Evolutionary conservation across 257 asterid species (phyloP).

Genomic region (Solanum pennellii): DNA sequence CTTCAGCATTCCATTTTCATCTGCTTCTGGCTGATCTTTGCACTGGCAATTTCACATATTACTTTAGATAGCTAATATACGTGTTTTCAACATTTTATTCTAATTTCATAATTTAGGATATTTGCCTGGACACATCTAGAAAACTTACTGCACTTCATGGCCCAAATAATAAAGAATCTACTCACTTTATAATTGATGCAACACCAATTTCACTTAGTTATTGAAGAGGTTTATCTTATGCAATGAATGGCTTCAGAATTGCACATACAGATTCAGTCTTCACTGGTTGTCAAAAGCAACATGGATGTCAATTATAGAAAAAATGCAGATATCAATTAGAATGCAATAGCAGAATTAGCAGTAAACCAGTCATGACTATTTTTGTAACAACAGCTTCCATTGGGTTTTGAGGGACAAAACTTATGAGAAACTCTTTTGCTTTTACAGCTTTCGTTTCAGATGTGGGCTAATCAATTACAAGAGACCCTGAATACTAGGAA

Average conservation of each 20-base stretch:
- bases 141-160: not conserved
- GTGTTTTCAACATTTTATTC: not conserved
- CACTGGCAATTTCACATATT: not conserved
- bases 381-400: not conserved
- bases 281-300: not conserved
- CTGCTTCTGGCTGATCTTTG: not conserved
- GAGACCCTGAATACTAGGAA: conserved; percentile 32
- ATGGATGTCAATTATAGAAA: not conserved
- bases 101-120: not conserved
- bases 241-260: not conserved
- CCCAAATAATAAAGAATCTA: not conserved
- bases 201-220: not conserved
- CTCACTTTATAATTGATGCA: not conserved
- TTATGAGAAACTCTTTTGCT: not conserved
- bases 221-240: not conserved
- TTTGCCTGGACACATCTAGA: not conserved
- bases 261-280: not conserved
- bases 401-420: not conserved
- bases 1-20: not conserved
- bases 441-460: conserved; percentile 36
- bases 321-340: not conserved
- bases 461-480: conserved; percentile 39
- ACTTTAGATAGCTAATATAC: not conserved
- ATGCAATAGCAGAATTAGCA: not conserved
- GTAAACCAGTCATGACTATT: not conserved